Base-by-base conservation (phyloP, 192 early-diverging fungal genomes). In the Coemansia sp. region DNA sequence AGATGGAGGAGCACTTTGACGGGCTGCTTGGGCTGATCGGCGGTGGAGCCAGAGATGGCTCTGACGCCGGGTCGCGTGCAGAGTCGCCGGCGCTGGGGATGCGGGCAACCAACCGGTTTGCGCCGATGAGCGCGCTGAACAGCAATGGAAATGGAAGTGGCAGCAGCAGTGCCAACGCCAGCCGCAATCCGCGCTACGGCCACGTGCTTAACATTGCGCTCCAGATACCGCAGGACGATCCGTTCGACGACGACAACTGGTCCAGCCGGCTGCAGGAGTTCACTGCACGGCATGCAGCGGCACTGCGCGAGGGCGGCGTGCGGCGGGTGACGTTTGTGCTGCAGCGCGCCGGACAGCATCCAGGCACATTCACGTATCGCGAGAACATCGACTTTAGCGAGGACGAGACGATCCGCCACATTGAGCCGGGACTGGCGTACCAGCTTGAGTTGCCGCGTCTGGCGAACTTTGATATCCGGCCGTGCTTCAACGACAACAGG, bases 391-490 rank as follows among this genome's bases (percentile, higher is more conserved):
- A 90, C 72, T 98, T 90, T 77, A 59, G 62, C 36, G 97, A 99
- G 79, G 97, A 99, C 78, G 82, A 88, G 66, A 92, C 96, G 51
- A 97, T 99, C 68, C 93, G 97, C 60, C 94, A 99, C 76, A 95
- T 98, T 62, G 97, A 99, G 87, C 97, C 97, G 11, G 94, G 94
- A 16, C 92, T 97, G 87, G 96, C 97, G 32, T 98, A 98, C 80
- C 94, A 97, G 82, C 86, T 99, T 26, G 97, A 99, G 85, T 81
- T 99, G 56, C 87, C 90, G 40, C 89, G 96, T 42, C 73, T 99
- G 73, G 84, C 90, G 59, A 94, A 96, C 88, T 99, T 97, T 87
- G 92, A 95, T 63, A 92, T 99, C 77, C 94, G 94, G 77, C 95
- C 97, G 56, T 93, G 91, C 82, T 94, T 94, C 78, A 92, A 90